Percentiles rank a stretch among this genome's conserved stretches.
Conservation (phyloP, 768 basidiomycete genomes). For the Rhizopogon vulgaris region DNA sequence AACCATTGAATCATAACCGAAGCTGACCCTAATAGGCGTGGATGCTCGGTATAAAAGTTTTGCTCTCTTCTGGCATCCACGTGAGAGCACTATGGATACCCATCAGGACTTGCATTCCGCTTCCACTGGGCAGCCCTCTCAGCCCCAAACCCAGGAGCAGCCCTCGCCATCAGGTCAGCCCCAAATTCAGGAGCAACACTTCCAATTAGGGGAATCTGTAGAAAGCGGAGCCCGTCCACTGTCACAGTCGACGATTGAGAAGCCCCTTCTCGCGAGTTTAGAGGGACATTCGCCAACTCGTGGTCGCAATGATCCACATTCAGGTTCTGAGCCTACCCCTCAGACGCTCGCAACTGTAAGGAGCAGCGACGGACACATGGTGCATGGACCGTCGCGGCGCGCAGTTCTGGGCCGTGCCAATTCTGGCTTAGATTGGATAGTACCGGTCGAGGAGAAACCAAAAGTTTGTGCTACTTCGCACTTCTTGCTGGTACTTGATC, state of each 20-base stretch:
- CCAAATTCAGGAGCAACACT: not conserved
- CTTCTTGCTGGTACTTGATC: not conserved
- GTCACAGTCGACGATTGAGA: conserved; percentile 3
- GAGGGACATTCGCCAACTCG: conserved; percentile 4
- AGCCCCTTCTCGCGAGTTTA: conserved; percentile 4
- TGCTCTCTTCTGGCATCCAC: not conserved
- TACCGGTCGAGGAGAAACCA: conserved; percentile 17
- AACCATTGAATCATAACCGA: too few relatives aligned
- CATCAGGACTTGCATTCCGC: not conserved
- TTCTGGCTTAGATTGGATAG: conserved; percentile 20
- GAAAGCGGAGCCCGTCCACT: not conserved
- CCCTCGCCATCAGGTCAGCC: not conserved
- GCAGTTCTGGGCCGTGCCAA: not conserved
- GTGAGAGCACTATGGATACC: conserved; percentile 10
- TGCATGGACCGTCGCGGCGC: conserved; percentile 11
- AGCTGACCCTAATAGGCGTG: too few relatives aligned
- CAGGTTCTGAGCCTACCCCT: conserved; percentile 5
- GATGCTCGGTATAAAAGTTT: too few relatives aligned
- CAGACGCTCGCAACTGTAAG: conserved; percentile 4
- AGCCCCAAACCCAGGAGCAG: not conserved
- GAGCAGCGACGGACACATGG: conserved; percentile 11
- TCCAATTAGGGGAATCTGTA: not conserved
- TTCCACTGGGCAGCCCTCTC: not conserved
- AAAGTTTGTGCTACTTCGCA: conserved; percentile 9
- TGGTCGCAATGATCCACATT: conserved; percentile 3